A percentile compares a stretch with the other conserved stretches of the same genome.
These are phyloP conservation scores for Neurospora cerealis DNA, from an alignment of 495 filamentous ascomycete species.

Conservation along the genomic window DNA sequence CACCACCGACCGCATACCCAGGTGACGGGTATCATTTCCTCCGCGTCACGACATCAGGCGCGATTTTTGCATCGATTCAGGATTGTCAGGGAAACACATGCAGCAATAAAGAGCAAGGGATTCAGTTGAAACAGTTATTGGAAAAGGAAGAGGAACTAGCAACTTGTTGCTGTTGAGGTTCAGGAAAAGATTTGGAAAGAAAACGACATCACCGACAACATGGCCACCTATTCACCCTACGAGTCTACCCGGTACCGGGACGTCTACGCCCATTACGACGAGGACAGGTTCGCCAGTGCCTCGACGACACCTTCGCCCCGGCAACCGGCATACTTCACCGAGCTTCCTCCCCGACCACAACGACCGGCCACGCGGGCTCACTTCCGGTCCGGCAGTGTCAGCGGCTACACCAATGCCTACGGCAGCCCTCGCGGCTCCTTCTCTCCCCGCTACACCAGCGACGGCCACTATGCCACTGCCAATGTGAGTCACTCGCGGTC, in stretches of 20 bases:
- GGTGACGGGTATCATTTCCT: slow-evolving; percentile 42
- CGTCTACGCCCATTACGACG: slow-evolving; percentile 28
- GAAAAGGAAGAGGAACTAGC: slow-evolving; percentile 9
- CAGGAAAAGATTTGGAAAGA: slow-evolving; percentile 15
- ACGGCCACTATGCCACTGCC: slow-evolving; percentile 46
- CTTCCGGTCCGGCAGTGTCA: slow-evolving; percentile 32
- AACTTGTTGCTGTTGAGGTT: slow-evolving; percentile 5
- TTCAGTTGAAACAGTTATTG: slow-evolving; percentile 4
- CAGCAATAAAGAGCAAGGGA: slow-evolving; percentile 10
- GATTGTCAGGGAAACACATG: slow-evolving; percentile 11
- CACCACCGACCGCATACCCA: slow-evolving; percentile 47
- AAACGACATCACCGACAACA: slow-evolving; percentile 25
- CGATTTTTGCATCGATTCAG: slow-evolving; percentile 16
- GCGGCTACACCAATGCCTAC: slow-evolving; percentile 11
- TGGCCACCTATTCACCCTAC: slow-evolving; percentile 39
- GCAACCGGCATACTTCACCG: slow-evolving; percentile 31
- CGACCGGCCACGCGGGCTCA: slow-evolving; percentile 38
- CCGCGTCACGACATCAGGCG: slow-evolving; percentile 38
- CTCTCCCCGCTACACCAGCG: slow-evolving; percentile 43
- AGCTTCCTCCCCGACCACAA: slow-evolving; percentile 27
- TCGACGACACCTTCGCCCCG: slow-evolving; percentile 43
- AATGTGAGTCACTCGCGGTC: slow-evolving; percentile 41
- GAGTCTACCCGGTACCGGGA: slow-evolving; percentile 29
- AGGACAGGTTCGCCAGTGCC: slow-evolving; percentile 32
- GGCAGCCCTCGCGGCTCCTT: slow-evolving; percentile 29